Evolutionary conservation across 78 protist species (phyloP).

Genomic region (Pigoraptor vietnamica): DNA sequence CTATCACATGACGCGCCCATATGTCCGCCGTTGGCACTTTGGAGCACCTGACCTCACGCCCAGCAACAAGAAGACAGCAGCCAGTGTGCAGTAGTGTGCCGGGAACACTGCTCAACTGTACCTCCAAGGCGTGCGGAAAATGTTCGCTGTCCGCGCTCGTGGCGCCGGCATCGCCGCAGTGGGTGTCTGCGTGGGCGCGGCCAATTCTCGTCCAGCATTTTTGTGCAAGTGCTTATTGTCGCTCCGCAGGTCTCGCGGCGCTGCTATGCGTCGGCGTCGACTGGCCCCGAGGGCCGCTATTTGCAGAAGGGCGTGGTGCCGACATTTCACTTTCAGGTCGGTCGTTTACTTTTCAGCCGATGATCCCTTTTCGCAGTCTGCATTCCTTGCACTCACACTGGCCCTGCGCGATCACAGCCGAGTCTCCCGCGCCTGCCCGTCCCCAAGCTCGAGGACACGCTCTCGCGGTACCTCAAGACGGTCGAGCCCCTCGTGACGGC

Average conservation of each 20-base stretch:
- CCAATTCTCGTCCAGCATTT: too few species aligned
- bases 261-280: background rate
- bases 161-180: background rate
- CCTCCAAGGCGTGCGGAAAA: background rate
- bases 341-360: too few species aligned
- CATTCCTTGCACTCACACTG: too few species aligned
- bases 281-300: background rate
- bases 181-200: too few species aligned
- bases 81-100: too few species aligned
- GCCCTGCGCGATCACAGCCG: background rate
- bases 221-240: too few species aligned
- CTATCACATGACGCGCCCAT: too few species aligned
- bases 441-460: constrained; percentile 24
- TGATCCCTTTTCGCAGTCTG: too few species aligned
- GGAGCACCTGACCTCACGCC: too few species aligned
- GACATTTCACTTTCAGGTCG: background rate
- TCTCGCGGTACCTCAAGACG: background rate
- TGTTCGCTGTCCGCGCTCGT: background rate
- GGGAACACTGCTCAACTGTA: too few species aligned
- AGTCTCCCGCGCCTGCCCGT: constrained; percentile 35
- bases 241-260: background rate
- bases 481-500: constrained; percentile 26
- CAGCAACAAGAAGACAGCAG: too few species aligned
- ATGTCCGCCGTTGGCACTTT: too few species aligned
- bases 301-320: background rate